Evolutionary conservation across 2,329 filamentous ascomycete genomes (phyloP).

Genomic region (Colletotrichum abscissum): DNA sequence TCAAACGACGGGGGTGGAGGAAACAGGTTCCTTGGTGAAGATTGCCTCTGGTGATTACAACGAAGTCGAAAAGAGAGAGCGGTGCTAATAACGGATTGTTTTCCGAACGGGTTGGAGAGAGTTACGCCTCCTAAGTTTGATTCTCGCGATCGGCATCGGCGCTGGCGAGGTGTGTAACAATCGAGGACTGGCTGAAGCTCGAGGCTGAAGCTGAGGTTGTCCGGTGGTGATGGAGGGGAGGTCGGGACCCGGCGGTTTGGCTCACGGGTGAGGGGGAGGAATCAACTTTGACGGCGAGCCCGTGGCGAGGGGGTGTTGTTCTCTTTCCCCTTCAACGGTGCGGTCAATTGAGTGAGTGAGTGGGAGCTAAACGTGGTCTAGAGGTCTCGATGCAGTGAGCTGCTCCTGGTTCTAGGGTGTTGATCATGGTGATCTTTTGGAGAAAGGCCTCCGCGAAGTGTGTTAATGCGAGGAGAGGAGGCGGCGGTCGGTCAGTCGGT

Average conservation of each 20-base stretch:
- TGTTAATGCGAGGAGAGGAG: not conserved
- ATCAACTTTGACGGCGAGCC: not conserved
- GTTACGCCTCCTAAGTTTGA: not conserved
- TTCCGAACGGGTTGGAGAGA: not conserved
- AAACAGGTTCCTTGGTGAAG: no score
- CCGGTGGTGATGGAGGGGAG: not conserved
- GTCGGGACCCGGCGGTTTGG: not conserved
- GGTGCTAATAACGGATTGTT: not conserved
- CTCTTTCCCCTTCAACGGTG: not conserved
- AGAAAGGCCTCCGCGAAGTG: not conserved
- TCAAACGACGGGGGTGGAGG: no score
- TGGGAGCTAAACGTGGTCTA: constrained; percentile 6
- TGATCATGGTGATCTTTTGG: not conserved
- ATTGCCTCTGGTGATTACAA: no score
- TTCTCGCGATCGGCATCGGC: not conserved
- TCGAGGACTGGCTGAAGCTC: not conserved
- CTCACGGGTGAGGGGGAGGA: not conserved
- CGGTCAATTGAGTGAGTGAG: not conserved
- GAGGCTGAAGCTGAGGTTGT: not conserved
- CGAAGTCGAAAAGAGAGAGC: not conserved
- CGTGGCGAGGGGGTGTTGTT: not conserved
- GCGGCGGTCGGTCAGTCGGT: not conserved
- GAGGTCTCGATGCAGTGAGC: not conserved
- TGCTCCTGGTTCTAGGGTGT: not conserved
- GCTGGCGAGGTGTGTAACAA: not conserved